Percentiles rank a stretch among this genome's conserved stretches.
These are phyloP conservation scores for Narthecium ossifragum DNA, from an alignment of 106 monocot species.

Conservation along the genomic window DNA sequence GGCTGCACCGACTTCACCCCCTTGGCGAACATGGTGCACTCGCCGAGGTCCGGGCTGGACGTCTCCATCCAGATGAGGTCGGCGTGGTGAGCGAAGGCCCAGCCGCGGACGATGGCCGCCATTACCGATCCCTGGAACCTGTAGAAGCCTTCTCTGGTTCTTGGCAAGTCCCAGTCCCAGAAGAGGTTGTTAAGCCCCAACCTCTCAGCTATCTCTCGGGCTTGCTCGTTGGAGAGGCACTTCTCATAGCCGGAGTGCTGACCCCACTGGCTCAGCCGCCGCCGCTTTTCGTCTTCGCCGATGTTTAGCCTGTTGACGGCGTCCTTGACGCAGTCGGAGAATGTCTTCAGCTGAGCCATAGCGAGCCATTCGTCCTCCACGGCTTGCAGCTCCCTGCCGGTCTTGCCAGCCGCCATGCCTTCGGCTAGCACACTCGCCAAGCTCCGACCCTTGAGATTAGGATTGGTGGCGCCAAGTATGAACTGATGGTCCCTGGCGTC, in stretches of 20 bases:
- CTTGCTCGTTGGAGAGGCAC: constrained; percentile 57
- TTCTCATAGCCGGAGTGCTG: constrained; percentile 22
- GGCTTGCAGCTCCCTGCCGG: constrained; percentile 58
- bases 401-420: constrained; percentile 49
- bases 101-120: constrained; percentile 66
- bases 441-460: constrained; percentile 30
- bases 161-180: constrained; percentile 97
- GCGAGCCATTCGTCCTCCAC: constrained; percentile 64
- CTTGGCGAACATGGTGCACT: constrained; percentile 64
- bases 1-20: constrained; percentile 56
- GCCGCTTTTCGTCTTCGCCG: constrained; percentile 31
- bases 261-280: constrained; percentile 47
- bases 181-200: constrained; percentile 55
- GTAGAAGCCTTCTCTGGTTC: constrained; percentile 90
- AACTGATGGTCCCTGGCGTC: constrained; percentile 88
- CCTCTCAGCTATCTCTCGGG: constrained; percentile 34
- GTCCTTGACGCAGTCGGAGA: constrained; percentile 51
- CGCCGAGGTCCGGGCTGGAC: constrained; percentile 63
- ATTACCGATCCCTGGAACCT: constrained; percentile 67
- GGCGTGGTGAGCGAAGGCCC: constrained; percentile 62
- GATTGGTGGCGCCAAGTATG: constrained; percentile 82
- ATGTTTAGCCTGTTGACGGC: constrained; percentile 39
- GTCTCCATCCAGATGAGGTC: constrained; percentile 97
- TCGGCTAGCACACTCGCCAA: constrained; percentile 40
- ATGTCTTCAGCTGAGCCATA: constrained; percentile 61